Conservation (phyloP, 345 rosid species). For the Brassica carinata region DNA sequence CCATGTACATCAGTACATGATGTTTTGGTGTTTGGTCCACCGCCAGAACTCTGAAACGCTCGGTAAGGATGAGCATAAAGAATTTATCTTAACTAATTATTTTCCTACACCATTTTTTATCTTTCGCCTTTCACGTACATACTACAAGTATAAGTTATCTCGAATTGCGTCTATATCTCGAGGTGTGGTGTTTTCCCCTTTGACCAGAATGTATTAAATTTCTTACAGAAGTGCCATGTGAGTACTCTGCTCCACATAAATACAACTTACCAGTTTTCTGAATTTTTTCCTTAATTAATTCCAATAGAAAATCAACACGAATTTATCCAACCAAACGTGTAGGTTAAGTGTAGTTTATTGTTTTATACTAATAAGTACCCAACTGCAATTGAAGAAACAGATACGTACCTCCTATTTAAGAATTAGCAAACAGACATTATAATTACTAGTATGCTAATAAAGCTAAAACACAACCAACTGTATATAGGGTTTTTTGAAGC, state of each 20-base stretch:
- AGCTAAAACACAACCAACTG: neutral
- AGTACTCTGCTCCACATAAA: slow-evolving; percentile 33
- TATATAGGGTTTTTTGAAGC: neutral
- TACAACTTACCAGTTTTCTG: slow-evolving; percentile 30
- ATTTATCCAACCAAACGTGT: slow-evolving; percentile 6
- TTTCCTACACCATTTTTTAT: neutral
- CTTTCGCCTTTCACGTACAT: neutral
- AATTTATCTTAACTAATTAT: neutral
- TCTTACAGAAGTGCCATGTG: slow-evolving; percentile 35
- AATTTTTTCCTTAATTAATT: neutral
- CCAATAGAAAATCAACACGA: neutral
- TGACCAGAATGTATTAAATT: slow-evolving; percentile 36
- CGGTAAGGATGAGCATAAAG: slow-evolving; percentile 24
- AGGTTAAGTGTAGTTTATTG: neutral
- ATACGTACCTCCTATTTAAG: neutral
- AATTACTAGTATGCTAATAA: neutral
- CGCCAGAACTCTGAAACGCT: slow-evolving; percentile 18
- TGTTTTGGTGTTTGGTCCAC: slow-evolving; percentile 29
- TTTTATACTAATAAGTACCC: slow-evolving; percentile 3
- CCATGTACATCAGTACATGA: slow-evolving; percentile 7
- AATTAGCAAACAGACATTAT: neutral
- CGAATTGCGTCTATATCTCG: neutral
- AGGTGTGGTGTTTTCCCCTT: slow-evolving; percentile 30
- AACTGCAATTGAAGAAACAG: neutral
- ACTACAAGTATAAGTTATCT: neutral